Evolutionary conservation across 1,139 yeast genomes (phyloP).

Genomic region (Protomyces macrosporus): DNA sequence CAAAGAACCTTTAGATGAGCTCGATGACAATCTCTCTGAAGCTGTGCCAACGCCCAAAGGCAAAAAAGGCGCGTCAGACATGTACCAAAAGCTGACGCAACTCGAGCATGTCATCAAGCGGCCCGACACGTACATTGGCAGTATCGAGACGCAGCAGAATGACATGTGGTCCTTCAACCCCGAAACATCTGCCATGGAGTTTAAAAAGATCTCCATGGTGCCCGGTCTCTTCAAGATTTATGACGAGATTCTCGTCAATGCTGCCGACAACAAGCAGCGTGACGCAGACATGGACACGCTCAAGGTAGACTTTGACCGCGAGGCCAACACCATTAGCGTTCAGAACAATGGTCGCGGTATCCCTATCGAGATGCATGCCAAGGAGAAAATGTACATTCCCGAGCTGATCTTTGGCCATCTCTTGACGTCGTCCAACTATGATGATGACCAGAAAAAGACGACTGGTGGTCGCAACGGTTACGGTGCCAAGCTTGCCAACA

Average conservation of each 20-base stretch:
- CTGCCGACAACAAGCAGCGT: constrained; percentile 96
- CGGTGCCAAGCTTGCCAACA: constrained; percentile 94
- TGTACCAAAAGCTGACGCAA: constrained; percentile 81
- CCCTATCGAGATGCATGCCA: constrained; percentile 85
- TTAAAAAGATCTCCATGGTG: constrained; percentile 60
- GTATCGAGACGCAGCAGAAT: constrained; percentile 73
- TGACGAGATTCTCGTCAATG: constrained; percentile 95
- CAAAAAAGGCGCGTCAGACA: constrained; percentile 57
- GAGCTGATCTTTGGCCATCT: constrained; percentile 94
- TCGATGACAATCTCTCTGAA: neutral
- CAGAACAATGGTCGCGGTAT: constrained; percentile 94
- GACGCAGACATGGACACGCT: constrained; percentile 85
- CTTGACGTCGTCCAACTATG: constrained; percentile 91
- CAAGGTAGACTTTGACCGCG: constrained; percentile 73
- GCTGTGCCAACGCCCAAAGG: neutral
- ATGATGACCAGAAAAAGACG: constrained; percentile 89
- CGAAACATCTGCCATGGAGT: constrained; percentile 62
- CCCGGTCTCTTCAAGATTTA: constrained; percentile 96
- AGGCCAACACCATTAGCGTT: constrained; percentile 67
- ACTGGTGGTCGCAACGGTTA: constrained; percentile 99
- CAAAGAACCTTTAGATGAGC: constrained; percentile 2
- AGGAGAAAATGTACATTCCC: constrained; percentile 90
- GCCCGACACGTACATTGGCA: constrained; percentile 97
- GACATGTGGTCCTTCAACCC: constrained; percentile 84
- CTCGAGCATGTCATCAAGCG: constrained; percentile 93